Base-by-base conservation (phyloP, 331 rosid genomes). In the Ulmus americana region DNA sequence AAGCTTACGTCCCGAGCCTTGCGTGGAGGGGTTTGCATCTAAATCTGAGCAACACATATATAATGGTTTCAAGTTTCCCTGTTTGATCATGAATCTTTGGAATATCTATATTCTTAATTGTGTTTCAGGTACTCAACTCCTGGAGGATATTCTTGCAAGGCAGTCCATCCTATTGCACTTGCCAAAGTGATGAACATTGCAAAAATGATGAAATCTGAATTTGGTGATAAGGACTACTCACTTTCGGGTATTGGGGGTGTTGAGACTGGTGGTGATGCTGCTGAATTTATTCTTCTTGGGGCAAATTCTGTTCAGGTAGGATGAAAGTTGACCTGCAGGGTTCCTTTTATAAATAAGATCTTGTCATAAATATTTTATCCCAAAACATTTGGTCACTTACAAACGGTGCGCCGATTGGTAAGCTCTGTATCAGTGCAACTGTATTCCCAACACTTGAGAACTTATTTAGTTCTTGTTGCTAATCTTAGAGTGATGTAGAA, bases 181-280 rank as follows among this genome's bases (percentile, higher is more conserved):
- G 97, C 85, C 41, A 92, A 92, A 83, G 97, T 92, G 76, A 85
- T 92, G 97, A 92, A 42, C 56, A 92, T 92, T 44, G 95, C 95
- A 28, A 87, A 89, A 50, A 82, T 92, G 97, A 89, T 92, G 91
- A 80, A 79, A 72, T 61, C 88, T 3, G 95, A 92, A 69, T 92
- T 92, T 74, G 83, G 78, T 61, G 81, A 80, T 55, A 74, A 76
- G 35, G 72, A 80, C 52, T 72, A 70, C 70, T 83, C 98, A 11
- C 95, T 92, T 70, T 92, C 97, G 53, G 98, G 77, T 59, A 89
- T 89, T 61, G 98, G 98, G 45, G 97, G 98, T 68, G 98, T 92
- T 50, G 97, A 92, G 85, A 80, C 86, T 0, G 98, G 97, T 35
- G 73, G 86, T 11, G 98, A 92, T 69, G 98, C 97, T 49, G 98